Conservation (phyloP, 2,329 filamentous ascomycete species). For the Monilinia laxa region DNA sequence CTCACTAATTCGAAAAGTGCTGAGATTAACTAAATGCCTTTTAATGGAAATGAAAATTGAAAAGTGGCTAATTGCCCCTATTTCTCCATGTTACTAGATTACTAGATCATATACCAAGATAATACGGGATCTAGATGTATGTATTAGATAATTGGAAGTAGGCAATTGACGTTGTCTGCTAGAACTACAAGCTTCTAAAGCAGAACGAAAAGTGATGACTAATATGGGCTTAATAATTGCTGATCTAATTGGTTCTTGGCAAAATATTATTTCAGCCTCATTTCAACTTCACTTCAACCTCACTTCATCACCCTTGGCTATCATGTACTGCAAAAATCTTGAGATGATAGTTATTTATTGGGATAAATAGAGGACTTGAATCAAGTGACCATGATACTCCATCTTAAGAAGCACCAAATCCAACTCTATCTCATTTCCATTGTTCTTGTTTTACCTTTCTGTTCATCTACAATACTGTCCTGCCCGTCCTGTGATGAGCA, state of each 20-base stretch:
- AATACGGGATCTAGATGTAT: neutral
- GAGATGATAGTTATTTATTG: neutral
- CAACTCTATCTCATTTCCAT: neutral
- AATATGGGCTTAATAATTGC: neutral
- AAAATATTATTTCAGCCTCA: conserved; percentile 5
- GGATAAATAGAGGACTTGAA: neutral
- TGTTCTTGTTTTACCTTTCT: conserved; percentile 2
- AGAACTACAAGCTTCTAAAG: too few species aligned
- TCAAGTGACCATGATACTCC: neutral
- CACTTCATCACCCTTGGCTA: neutral
- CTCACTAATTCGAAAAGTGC: too few species aligned
- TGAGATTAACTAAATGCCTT: too few species aligned
- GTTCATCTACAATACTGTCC: neutral
- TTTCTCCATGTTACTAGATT: too few species aligned
- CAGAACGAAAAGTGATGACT: conserved; percentile 8
- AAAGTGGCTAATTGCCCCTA: too few species aligned
- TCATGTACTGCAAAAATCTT: neutral
- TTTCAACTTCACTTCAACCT: conserved; percentile 3
- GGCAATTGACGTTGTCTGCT: neutral
- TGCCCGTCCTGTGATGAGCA: neutral
- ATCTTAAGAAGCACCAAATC: neutral
- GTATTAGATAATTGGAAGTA: neutral
- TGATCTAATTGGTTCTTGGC: neutral
- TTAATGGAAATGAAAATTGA: too few species aligned
- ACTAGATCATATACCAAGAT: too few species aligned